Evolutionary conservation across 2,329 filamentous ascomycete species (phyloP).

Genomic region (Hymenoscyphus occultus): DNA sequence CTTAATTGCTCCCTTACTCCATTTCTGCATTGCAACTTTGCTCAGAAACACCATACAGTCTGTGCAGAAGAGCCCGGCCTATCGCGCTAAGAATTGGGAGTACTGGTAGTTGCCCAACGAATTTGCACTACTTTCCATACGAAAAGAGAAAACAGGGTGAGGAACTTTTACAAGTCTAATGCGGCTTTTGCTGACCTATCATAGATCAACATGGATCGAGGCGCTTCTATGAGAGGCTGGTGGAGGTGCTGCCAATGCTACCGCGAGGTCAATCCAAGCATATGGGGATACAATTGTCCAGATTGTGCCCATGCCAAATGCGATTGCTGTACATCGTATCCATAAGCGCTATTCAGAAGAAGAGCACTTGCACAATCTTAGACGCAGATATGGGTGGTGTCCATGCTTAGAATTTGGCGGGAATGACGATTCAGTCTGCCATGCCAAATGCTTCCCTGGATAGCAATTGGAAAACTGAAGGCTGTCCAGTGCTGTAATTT

Average conservation of each 20-base stretch:
- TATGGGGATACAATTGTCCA: slow-evolving; percentile 9
- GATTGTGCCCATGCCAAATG: slow-evolving; percentile 9
- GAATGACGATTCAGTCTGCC: too few species aligned
- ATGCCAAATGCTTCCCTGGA: too few species aligned
- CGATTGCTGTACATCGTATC: background rate
- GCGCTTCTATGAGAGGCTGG: slow-evolving; percentile 10
- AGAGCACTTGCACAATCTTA: too few species aligned
- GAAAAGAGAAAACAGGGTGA: background rate
- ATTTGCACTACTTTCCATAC: background rate
- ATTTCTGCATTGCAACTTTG: background rate
- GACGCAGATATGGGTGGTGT: too few species aligned
- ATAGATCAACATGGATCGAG: background rate
- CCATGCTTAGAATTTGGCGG: too few species aligned
- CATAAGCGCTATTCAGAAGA: background rate
- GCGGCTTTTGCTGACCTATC: background rate
- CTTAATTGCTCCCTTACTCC: background rate
- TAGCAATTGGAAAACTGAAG: too few species aligned
- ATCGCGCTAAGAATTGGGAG: too few species aligned
- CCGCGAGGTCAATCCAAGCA: slow-evolving; percentile 14
- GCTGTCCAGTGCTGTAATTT: too few species aligned
- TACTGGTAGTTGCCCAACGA: too few species aligned
- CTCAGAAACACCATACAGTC: background rate
- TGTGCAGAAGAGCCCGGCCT: too few species aligned
- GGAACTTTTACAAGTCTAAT: background rate
- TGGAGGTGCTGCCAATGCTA: slow-evolving; percentile 20